Evolutionary conservation across 1,284 basidiomycete species (phyloP).

Genomic region (Heliocybe sulcata): DNA sequence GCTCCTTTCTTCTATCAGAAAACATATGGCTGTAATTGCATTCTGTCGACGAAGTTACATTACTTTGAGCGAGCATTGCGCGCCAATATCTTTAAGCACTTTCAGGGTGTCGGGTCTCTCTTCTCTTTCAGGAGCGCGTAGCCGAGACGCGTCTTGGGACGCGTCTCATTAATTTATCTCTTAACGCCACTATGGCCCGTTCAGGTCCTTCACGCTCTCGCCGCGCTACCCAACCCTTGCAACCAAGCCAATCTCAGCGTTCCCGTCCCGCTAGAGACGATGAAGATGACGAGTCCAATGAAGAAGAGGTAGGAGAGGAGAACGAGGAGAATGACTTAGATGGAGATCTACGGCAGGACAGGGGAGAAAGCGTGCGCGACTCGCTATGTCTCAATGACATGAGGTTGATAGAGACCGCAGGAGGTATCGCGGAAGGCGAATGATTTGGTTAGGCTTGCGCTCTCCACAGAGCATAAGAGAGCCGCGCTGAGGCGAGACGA

Average conservation of each 20-base stretch:
- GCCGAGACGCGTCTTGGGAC: not conserved
- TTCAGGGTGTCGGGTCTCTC: no score
- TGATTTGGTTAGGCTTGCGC: constrained; percentile 63
- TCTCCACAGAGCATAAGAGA: constrained; percentile 64
- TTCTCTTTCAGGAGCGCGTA: not conserved
- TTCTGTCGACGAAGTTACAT: no score
- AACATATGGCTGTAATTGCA: no score
- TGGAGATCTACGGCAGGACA: constrained; percentile 10
- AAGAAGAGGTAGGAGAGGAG: constrained; percentile 23
- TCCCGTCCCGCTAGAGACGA: constrained; percentile 4
- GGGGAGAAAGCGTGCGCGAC: constrained; percentile 6
- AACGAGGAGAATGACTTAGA: constrained; percentile 18
- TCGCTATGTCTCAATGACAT: not conserved
- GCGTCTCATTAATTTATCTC: not conserved
- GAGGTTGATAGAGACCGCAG: constrained; percentile 24
- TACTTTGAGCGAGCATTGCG: no score
- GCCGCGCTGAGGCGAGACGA: constrained; percentile 61
- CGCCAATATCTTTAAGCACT: no score
- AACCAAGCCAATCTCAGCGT: constrained; percentile 4
- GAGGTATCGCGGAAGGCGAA: constrained; percentile 50
- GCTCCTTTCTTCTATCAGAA: no score
- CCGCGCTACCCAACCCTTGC: constrained; percentile 2
- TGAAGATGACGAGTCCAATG: constrained; percentile 16
- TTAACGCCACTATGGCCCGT: not conserved
- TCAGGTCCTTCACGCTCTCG: constrained; percentile 1